Percentiles rank a stretch among this genome's conserved stretches.
Evolutionary conservation across 768 basidiomycete genomes (phyloP).

Genomic region (Russula griseocarnosa): DNA sequence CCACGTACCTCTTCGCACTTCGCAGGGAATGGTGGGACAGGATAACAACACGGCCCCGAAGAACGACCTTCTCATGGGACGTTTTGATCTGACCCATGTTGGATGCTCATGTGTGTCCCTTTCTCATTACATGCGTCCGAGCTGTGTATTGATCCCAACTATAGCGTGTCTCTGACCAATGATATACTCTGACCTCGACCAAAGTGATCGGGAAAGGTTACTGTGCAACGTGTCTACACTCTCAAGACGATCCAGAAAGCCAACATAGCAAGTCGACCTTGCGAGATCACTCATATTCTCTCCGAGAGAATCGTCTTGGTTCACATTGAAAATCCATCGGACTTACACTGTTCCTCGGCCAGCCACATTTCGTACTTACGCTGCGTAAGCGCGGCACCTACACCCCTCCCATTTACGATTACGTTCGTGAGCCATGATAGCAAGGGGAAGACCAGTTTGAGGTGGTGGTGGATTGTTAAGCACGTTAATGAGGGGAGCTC

Average conservation of each 20-base stretch:
- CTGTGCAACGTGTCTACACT: conserved; percentile 92
- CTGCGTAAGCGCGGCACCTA: no score
- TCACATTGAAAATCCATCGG: no score
- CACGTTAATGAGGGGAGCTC: no score
- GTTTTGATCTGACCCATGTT: conserved; percentile 83
- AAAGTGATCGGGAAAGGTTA: conserved; percentile 98
- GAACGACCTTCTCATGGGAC: conserved; percentile 91
- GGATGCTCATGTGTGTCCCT: conserved; percentile 61
- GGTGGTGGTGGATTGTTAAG: no score
- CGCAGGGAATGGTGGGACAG: conserved; percentile 62
- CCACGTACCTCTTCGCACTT: conserved; percentile 87
- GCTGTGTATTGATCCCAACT: conserved; percentile 6
- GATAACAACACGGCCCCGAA: conserved; percentile 99
- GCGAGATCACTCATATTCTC: no score
- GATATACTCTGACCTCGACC: conserved; percentile 81
- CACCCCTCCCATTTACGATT: no score
- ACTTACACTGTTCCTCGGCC: no score
- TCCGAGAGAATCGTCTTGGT: no score
- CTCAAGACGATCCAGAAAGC: conserved; percentile 98
- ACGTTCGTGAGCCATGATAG: no score
- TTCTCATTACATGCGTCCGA: conserved; percentile 12
- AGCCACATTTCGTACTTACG: no score
- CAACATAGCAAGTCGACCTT: conserved; percentile 91
- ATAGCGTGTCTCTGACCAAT: conserved; percentile 80
- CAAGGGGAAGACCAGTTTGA: no score